Evolutionary conservation across 2,329 filamentous ascomycete species (phyloP).

Genomic region (Cyphellophora europaea): DNA sequence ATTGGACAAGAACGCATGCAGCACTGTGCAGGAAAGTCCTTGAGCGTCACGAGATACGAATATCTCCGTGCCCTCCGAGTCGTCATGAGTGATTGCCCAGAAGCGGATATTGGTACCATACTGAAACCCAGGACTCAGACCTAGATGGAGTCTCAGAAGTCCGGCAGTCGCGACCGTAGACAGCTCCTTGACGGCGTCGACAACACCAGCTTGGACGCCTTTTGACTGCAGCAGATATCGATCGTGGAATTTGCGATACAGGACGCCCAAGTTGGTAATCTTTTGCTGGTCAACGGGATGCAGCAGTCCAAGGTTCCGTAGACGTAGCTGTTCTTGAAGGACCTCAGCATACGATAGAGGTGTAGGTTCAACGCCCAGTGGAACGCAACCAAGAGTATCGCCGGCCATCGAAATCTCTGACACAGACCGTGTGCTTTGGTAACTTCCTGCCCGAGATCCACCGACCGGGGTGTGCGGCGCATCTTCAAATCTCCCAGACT

Average conservation of each 20-base stretch:
- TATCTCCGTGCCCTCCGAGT: slow-evolving; percentile 26
- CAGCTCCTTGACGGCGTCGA: slow-evolving; percentile 23
- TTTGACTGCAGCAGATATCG: slow-evolving; percentile 17
- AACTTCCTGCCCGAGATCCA: background rate
- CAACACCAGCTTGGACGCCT: slow-evolving; percentile 16
- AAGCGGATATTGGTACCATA: slow-evolving; percentile 28
- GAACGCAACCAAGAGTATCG: slow-evolving; percentile 36
- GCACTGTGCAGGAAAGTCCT: slow-evolving; percentile 32
- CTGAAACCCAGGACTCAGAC: slow-evolving; percentile 32
- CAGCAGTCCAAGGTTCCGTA: slow-evolving; percentile 32
- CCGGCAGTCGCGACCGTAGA: slow-evolving; percentile 21
- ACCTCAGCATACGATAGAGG: slow-evolving; percentile 34
- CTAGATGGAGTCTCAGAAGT: slow-evolving; percentile 24
- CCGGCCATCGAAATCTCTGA: background rate
- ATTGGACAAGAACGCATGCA: slow-evolving; percentile 38
- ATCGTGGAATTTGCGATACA: slow-evolving; percentile 24
- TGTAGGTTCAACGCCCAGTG: slow-evolving; percentile 34
- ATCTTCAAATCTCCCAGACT: background rate
- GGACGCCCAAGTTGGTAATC: slow-evolving; percentile 24
- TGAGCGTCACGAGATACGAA: slow-evolving; percentile 35
- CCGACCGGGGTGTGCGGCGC: background rate
- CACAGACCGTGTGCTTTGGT: background rate
- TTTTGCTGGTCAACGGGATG: slow-evolving; percentile 27
- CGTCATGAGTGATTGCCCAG: slow-evolving; percentile 30
- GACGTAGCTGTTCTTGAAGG: slow-evolving; percentile 33